phyloP scores from a whole-genome alignment of 768 basidiomycete species.

The Boletus huronensis region DNA sequence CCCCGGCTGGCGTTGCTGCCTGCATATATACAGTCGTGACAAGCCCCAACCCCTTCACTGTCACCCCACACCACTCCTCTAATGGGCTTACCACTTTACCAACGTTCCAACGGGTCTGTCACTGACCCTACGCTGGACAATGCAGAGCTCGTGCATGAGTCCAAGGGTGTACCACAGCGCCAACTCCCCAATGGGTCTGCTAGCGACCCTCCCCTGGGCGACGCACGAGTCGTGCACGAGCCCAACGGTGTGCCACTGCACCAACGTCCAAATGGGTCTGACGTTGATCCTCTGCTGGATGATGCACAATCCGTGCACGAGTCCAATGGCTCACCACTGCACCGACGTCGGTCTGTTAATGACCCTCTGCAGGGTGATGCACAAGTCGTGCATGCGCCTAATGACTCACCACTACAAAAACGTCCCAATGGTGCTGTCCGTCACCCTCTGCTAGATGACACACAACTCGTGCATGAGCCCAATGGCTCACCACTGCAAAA shows the following conservation, averaged over 20 bases:
- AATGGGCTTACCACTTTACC: conserved; percentile 21
- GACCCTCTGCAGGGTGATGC: no score
- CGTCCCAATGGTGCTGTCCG: neutral
- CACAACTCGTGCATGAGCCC: neutral
- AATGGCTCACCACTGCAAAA: neutral
- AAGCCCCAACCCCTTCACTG: neutral
- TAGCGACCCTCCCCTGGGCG: neutral
- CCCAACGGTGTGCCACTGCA: neutral
- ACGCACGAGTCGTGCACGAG: neutral
- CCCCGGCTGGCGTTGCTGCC: neutral
- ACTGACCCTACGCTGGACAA: neutral
- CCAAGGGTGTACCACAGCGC: neutral
- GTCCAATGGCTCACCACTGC: neutral
- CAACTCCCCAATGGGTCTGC: neutral
- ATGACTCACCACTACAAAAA: no score
- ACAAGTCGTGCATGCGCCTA: no score
- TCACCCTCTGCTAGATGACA: neutral
- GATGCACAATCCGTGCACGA: neutral
- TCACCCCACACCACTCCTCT: neutral
- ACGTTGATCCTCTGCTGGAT: neutral
- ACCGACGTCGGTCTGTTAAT: no score
- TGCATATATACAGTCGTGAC: conserved; percentile 6
- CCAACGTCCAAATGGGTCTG: neutral
- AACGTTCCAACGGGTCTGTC: neutral
- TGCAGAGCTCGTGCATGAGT: neutral